Base-by-base conservation (phyloP, 192 early-diverging fungal species). In the Umbelopsis vinacea region DNA sequence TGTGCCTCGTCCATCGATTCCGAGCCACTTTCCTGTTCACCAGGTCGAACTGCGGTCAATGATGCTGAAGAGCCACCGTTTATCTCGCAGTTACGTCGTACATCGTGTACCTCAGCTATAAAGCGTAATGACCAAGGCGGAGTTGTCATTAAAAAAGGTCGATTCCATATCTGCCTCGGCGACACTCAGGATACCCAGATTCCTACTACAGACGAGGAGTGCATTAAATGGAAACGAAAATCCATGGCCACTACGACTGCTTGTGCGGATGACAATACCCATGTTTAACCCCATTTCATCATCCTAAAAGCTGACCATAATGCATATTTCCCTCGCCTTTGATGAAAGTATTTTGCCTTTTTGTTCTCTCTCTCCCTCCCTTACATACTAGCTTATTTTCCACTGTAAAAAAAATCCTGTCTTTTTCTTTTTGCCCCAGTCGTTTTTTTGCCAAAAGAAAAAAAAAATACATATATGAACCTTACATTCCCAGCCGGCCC, bases 111-210 rank as follows among this genome's bases (percentile, higher is more conserved):
- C 29, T 63, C 57, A 10, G 33, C 24, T 26, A 35, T 63, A 29
- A 63, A 63, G 35, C 57, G 57, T 63, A 63, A 63, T 63, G 57
- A 63, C 24, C 57, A 63, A 63, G 57, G 57, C 57, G 57, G 57
- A 63, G 57, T 63, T 26, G 33, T 63, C 57, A 63, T 63, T 6
- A 63, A 63, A 33, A 63, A 63, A 37, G 57, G 57, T 35, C 57
- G 57, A 19, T 63, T 63, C 33, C 57, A 63, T 38, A 63, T 63
- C 33, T 63, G 57, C 19, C 57, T 63, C 33, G 57, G 57, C 12
- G 57, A 63, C 33, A 63, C 57, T 3, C 57, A 63, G 33, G 57
- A 63, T 35, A 63, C 57, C 3, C 29, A 63, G 7, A 63, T 63
- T 63, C 57, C 57, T 63, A 29, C 57, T n/a, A n/a, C 57, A 12